Percentiles rank a stretch among this genome's conserved stretches.
phyloP scores from a whole-genome alignment of 352 stramenopile species.

The Phytophthora ohioensis region DNA sequence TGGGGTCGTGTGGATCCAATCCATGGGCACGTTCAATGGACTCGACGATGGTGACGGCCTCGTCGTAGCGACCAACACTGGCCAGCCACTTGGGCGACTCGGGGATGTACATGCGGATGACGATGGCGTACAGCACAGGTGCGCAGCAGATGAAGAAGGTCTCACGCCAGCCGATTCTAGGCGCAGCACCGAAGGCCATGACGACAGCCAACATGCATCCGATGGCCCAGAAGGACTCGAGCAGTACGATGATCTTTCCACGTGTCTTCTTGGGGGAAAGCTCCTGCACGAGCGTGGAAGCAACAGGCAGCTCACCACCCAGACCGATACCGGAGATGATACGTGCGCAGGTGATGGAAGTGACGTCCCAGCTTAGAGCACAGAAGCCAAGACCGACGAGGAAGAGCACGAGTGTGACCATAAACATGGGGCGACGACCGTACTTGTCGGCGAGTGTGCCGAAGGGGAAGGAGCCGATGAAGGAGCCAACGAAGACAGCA shows the following conservation, averaged over 20 bases:
- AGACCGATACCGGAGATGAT: slow-evolving; percentile 75
- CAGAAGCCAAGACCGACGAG: slow-evolving; percentile 59
- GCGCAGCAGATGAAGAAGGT: slow-evolving; percentile 68
- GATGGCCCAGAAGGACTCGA: slow-evolving; percentile 74
- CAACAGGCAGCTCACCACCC: slow-evolving; percentile 65
- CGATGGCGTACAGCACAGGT: slow-evolving; percentile 56
- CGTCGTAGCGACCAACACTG: slow-evolving; percentile 66
- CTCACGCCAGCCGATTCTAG: slow-evolving; percentile 64
- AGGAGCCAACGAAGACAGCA: slow-evolving; percentile 70
- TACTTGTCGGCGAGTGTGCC: slow-evolving; percentile 71
- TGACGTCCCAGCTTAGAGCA: slow-evolving; percentile 60
- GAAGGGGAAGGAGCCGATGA: slow-evolving; percentile 69
- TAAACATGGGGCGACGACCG: slow-evolving; percentile 71
- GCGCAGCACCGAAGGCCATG: slow-evolving; percentile 57
- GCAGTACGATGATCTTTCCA: slow-evolving; percentile 69
- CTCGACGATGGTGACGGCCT: slow-evolving; percentile 67
- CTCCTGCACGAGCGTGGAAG: slow-evolving; percentile 72
- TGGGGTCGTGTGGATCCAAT: slow-evolving; percentile 51
- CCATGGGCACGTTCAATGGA: slow-evolving; percentile 62
- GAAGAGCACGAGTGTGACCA: slow-evolving; percentile 73
- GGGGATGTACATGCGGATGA: slow-evolving; percentile 61
- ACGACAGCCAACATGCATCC: slow-evolving; percentile 67
- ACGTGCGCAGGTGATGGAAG: slow-evolving; percentile 58
- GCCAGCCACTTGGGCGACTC: slow-evolving; percentile 83
- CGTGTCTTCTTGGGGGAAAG: slow-evolving; percentile 62